Conservation (phyloP, 1,284 basidiomycete genomes). For the Puccinia hordei region DNA sequence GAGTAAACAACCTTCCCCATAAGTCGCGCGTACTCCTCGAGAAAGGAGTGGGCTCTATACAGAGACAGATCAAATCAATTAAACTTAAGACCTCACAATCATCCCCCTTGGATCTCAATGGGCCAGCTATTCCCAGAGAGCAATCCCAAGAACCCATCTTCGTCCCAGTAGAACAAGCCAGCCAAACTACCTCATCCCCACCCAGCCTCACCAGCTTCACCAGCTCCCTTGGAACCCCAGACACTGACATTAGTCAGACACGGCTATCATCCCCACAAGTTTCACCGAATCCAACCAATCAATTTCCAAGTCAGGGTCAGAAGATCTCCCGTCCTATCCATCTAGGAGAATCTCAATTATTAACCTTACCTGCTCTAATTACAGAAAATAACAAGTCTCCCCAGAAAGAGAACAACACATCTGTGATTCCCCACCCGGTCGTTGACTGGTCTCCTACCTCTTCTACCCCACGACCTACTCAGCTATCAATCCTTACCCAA, state of each 20-base stretch:
- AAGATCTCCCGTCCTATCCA: neutral
- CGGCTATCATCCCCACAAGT: neutral
- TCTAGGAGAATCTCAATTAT: neutral
- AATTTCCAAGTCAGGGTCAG: neutral
- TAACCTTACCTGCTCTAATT: neutral
- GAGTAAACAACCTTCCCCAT: neutral
- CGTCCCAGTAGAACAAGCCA: neutral
- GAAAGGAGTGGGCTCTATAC: slow-evolving; percentile 5
- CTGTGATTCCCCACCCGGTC: neutral
- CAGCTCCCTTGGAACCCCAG: neutral
- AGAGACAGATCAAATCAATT: slow-evolving; percentile 11
- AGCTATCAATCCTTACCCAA: neutral
- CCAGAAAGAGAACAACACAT: too few relatives aligned
- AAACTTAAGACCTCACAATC: neutral
- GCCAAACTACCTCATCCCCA: neutral
- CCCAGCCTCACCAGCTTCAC: neutral
- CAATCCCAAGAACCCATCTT: neutral
- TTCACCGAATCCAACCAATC: neutral
- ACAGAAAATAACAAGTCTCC: neutral
- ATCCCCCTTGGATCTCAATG: neutral
- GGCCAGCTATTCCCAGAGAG: neutral
- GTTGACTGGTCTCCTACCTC: neutral
- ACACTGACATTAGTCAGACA: neutral
- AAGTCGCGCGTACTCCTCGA: neutral
- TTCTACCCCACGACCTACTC: neutral